Evolutionary conservation across 768 basidiomycete species (phyloP), one percentile per base, ranked within the genome.

Genomic region (Termitomyces sp.): DNA sequence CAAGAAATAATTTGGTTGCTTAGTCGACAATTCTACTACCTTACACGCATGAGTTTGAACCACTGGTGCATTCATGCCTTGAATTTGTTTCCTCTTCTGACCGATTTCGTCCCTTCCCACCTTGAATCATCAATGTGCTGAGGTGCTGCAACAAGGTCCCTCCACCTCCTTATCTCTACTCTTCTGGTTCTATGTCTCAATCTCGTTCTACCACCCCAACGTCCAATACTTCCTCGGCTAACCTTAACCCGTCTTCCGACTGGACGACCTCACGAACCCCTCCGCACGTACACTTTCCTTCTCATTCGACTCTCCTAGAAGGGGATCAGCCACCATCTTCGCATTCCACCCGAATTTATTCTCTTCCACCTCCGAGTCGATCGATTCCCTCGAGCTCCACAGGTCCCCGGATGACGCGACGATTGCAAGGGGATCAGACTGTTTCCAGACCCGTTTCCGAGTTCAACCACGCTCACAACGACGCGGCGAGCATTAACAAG

Each of bases 401-500:
- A 53, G 72, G 75, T 53, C 68, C 68, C 67, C 75, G 68, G 32
- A 80, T 78, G 75, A 71, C 77, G 1, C 81, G 79, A 69, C 80
- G 75, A 45, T 62, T 76, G 22, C 77, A 75, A 45, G 71, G 68
- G 61, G 69, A 68, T 42, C 70, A 69, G 55, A 42, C 60, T 37
- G 59, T 62, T 50, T 64, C 57, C 40, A 59, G 62, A 46, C 61
- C 64, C 3, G 63, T 68, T 59, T 62, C 62, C 53, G 69, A 69
- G 54, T 76, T 77, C 33, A 78, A 75, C 49, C 80, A 80, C 60
- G 84, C 84, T 9, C 82, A 83, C 66, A 79, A 76, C 58, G 80
- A 77, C 20, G 72, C 82, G 76, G 82, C 82, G 8, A 87, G 88
- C 68, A 84, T 76, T 52, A 86, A 85, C 63, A 80, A 76, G 61